phyloP scores from a whole-genome alignment of 1,284 basidiomycete species.

The Clitocybe nebularis region DNA sequence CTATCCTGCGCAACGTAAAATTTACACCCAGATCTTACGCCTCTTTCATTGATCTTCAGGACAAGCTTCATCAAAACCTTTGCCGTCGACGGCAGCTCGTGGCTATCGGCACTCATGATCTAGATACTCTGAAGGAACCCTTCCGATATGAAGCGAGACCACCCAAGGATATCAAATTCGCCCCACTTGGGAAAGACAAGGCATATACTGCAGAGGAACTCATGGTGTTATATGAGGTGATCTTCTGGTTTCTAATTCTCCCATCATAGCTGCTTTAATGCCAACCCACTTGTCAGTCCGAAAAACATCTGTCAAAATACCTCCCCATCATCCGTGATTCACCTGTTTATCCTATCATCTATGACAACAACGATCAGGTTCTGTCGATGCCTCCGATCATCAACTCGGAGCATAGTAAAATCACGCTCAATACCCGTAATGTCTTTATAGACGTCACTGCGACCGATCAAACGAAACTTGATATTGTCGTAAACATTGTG shows the following conservation, averaged over 20 bases:
- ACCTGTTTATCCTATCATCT: conserved; percentile 97
- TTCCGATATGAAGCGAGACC: conserved; percentile 91
- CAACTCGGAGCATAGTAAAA: conserved; percentile 97
- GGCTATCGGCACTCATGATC: conserved; percentile 96
- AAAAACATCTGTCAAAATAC: conserved; percentile 89
- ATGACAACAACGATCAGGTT: conserved; percentile 84
- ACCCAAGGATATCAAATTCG: conserved; percentile 89
- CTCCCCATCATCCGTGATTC: conserved; percentile 93
- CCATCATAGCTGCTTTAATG: conserved; percentile 1
- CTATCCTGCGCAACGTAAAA: conserved; percentile 85
- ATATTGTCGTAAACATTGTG: conserved; percentile 93
- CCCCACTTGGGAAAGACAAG: conserved; percentile 76
- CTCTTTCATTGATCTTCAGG: conserved; percentile 97
- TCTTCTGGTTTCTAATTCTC: conserved; percentile 15
- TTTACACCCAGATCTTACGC: conserved; percentile 91
- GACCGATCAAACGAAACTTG: conserved; percentile 96
- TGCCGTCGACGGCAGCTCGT: conserved; percentile 90
- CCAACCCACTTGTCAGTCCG: conserved; percentile 49
- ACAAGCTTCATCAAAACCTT: conserved; percentile 97
- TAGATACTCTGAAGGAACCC: conserved; percentile 84
- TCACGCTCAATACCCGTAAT: conserved; percentile 91
- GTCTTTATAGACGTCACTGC: conserved; percentile 97
- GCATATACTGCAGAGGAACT: conserved; percentile 79
- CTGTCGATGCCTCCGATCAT: conserved; percentile 98
- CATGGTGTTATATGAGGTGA: conserved; percentile 90